Base-by-base conservation (phyloP, 495 filamentous ascomycete genomes). In the Penicillium antarcticum region DNA sequence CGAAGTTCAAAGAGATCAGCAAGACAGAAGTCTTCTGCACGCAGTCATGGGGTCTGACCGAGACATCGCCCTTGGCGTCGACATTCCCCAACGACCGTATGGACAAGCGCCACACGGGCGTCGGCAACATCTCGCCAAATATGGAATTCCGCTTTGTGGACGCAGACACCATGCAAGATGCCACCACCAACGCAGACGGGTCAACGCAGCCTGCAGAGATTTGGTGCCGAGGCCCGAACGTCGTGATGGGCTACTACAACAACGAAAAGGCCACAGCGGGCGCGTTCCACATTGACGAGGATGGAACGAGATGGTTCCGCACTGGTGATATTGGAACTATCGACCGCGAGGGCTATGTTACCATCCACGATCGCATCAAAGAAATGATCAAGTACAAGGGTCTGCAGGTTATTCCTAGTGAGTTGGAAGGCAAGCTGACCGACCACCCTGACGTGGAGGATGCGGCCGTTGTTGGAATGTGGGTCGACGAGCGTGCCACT, bases 361-460 rank as follows among this genome's bases (percentile, higher is more conserved):
- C 64, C 46, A 81, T 89, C 57, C 86, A 84, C 0, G 87, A 89
- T 53, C 80, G 87, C 6, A 73, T 87, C 19, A 91, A 91, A 74
- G 87, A 91, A 63, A 66, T 91, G 56, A 91, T 91, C 66, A 91
- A 91, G 66, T 89, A 89, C 62, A 75, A 77, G 47, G 88, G 88
- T 14, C 86, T 89, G 61, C 88, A 90, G 57, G 87, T 91, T 14
- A 75, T 88, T 6, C 88, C 88, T 0, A 87, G 88, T 11, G 89
- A 94, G 57, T 74, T 92, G 2, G 89, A 92, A 56, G 85, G 81
- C 9, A 58, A 87, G 10, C 68, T 94, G 1, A 51, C 84, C 2
- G 71, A 75, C 2, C 87, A 92, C 64, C 69, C 73, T 1, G 76
- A 83, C n/a, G 71, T 95, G 17, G 76, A 80, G 4, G 89, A 95